Percentiles rank a stretch among this genome's conserved stretches.
phyloP scores from a whole-genome alignment of 2,329 filamentous ascomycete genomes.

The Cladosporium sp. region DNA sequence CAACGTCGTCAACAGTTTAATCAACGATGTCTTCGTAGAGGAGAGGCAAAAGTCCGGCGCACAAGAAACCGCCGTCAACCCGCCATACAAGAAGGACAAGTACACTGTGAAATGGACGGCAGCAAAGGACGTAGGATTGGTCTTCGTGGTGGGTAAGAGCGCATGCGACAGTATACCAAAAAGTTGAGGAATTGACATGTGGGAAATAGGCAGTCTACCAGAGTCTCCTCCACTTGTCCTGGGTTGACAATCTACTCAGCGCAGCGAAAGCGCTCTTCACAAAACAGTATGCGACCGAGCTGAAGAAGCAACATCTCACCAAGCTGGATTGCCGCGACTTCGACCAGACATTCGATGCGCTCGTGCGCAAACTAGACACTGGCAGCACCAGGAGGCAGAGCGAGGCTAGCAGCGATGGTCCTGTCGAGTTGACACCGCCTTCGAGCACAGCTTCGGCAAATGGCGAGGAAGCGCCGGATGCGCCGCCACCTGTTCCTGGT shows the following conservation, averaged over 20 bases:
- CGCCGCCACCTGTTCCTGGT: slow-evolving; percentile 54
- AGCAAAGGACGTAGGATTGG: slow-evolving; percentile 87
- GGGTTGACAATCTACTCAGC: slow-evolving; percentile 95
- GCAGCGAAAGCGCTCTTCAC: slow-evolving; percentile 92
- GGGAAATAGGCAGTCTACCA: slow-evolving; percentile 82
- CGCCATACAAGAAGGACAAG: slow-evolving; percentile 84
- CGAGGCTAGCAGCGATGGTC: slow-evolving; percentile 35
- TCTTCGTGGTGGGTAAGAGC: slow-evolving; percentile 75
- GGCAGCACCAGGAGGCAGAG: slow-evolving; percentile 33
- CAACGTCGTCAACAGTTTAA: slow-evolving; percentile 88
- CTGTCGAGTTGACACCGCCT: slow-evolving; percentile 55
- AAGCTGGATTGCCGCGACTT: slow-evolving; percentile 78
- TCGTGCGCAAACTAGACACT: slow-evolving; percentile 77
- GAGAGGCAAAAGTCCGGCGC: slow-evolving; percentile 67
- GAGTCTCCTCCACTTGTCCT: slow-evolving; percentile 89
- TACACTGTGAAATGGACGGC: slow-evolving; percentile 94
- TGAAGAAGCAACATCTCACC: slow-evolving; percentile 78
- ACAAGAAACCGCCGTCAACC: slow-evolving; percentile 63
- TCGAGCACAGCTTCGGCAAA: slow-evolving; percentile 49
- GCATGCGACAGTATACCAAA: background rate
- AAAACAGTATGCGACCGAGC: slow-evolving; percentile 83
- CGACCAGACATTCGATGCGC: slow-evolving; percentile 91
- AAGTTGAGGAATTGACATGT: slow-evolving; percentile 24
- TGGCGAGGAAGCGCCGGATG: slow-evolving; percentile 52
- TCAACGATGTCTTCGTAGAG: slow-evolving; percentile 96